phyloP scores from a whole-genome alignment of 441 rosid species.

The Macaranga tanarius region DNA sequence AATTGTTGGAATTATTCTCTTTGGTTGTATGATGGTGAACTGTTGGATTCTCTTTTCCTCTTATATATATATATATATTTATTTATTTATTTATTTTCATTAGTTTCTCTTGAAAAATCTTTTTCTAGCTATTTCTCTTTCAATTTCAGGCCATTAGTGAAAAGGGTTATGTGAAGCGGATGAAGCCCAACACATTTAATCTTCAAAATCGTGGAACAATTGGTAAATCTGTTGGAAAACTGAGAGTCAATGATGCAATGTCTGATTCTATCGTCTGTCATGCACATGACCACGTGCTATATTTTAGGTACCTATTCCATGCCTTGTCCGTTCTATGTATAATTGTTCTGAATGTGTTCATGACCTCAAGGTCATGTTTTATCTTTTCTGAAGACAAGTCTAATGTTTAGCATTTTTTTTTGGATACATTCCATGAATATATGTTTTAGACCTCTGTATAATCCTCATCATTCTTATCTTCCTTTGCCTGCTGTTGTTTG shows the following conservation, averaged over 20 bases:
- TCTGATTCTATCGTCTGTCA: constrained; percentile 88
- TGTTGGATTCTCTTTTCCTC: neutral
- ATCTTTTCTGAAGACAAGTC: no score
- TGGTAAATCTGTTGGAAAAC: constrained; percentile 96
- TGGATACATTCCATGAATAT: neutral
- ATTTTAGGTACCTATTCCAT: constrained; percentile 63
- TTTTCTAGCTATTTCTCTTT: constrained; percentile 10
- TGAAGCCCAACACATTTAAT: constrained; percentile 87
- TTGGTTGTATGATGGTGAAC: neutral
- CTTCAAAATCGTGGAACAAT: constrained; percentile 95
- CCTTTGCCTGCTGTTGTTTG: neutral
- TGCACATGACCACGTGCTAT: constrained; percentile 90
- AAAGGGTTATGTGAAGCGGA: constrained; percentile 94
- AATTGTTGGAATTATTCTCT: neutral
- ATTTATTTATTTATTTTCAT: no score
- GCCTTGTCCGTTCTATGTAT: constrained; percentile 1
- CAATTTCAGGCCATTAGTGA: constrained; percentile 81
- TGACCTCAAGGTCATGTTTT: neutral
- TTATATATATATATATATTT: neutral
- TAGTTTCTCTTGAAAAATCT: neutral
- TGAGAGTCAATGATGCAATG: constrained; percentile 88
- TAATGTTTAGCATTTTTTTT: no score
- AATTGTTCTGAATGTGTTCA: neutral
- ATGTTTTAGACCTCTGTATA: neutral
- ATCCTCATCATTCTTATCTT: neutral